Evolutionary conservation across 1,284 basidiomycete genomes (phyloP).

Genomic region (Cerrena zonata): DNA sequence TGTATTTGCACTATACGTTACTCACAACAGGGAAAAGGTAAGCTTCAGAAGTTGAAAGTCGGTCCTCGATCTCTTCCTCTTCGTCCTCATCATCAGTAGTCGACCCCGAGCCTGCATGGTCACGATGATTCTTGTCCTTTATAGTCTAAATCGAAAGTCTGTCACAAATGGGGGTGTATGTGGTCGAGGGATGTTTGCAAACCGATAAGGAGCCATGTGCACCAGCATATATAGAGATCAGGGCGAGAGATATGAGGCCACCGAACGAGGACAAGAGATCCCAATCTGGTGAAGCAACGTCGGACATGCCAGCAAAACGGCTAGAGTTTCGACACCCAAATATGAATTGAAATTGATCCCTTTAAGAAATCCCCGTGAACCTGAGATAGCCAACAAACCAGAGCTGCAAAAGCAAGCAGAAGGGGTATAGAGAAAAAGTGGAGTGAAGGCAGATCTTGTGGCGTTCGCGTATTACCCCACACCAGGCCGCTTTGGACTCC

Average conservation of each 20-base stretch:
- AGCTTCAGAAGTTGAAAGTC: slow-evolving; percentile 63
- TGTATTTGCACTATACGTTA: slow-evolving; percentile 5
- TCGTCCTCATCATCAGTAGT: slow-evolving; percentile 41
- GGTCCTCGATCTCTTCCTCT: slow-evolving; percentile 45
- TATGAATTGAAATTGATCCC: slow-evolving; percentile 1
- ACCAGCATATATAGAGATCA: slow-evolving; percentile 58
- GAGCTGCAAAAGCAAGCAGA: no score
- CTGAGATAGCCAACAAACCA: no score
- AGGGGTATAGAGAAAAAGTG: no score
- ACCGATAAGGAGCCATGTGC: slow-evolving; percentile 65
- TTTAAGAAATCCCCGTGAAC: no score
- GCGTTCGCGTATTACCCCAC: no score
- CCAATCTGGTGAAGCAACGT: slow-evolving; percentile 34
- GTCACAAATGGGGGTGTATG: slow-evolving; percentile 1
- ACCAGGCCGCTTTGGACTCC: no score
- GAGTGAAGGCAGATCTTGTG: no score
- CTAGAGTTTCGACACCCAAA: neutral
- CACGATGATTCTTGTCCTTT: slow-evolving; percentile 20
- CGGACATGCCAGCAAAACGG: slow-evolving; percentile 11
- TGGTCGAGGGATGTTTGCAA: slow-evolving; percentile 22
- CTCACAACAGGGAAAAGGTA: slow-evolving; percentile 72
- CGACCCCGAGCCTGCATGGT: slow-evolving; percentile 21
- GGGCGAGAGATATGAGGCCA: slow-evolving; percentile 60
- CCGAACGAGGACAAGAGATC: slow-evolving; percentile 60
- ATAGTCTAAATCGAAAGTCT: slow-evolving; percentile 19